Base-by-base conservation (phyloP, 495 filamentous ascomycete genomes). In the Cetradonia linearis region DNA sequence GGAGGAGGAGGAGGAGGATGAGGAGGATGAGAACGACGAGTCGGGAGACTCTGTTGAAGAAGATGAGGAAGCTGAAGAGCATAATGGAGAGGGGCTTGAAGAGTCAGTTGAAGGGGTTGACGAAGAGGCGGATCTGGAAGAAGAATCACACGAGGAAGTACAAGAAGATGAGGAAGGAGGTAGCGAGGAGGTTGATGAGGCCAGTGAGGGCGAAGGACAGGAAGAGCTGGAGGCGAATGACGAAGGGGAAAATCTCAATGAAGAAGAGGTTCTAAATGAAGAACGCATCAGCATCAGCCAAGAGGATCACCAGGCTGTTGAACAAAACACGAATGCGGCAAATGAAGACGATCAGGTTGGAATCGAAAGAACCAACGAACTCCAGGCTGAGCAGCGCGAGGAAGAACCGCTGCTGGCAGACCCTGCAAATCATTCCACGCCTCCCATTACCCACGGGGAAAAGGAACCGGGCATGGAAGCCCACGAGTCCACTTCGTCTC, bases 281-380 rank as follows among this genome's bases (percentile, higher is more conserved):
- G 67, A 58, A 47, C 68, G 69, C 6, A 42, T 59, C 1, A 47
- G 44, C 8, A 44, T 65, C 55, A 59, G 63, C 23, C 53, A 42
- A 47, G 63, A 70, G 38, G 30, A 54, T n/a, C 20, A 30, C 18
- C 30, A 54, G 11, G 62, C 62, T 38, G 55, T 65, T 16, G 56
- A 70, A 36, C 68, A 71, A 40, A 62, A 65, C 25, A 47, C 67
- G n/a, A 70, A 66, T 54, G 65, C 66, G 23, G 60, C 48, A 48
- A 67, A 65, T 23, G 34, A 31, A 28, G 20, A n/a, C n/a, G n/a
- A 31, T 11, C 7, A n/a, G 9, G 33, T 10, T 14, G 34, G 23
- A 1, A 16, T 20, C 13, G 20, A 52, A 40, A 31, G 18, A 1
- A 49, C 33, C 16, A n/a, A 23, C 8, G 46, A 34, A 55, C 60